Evolutionary conservation across 1,139 yeast genomes (phyloP), one percentile per base, ranked within the genome.

Genomic region (Saccharomyces hybrid): DNA sequence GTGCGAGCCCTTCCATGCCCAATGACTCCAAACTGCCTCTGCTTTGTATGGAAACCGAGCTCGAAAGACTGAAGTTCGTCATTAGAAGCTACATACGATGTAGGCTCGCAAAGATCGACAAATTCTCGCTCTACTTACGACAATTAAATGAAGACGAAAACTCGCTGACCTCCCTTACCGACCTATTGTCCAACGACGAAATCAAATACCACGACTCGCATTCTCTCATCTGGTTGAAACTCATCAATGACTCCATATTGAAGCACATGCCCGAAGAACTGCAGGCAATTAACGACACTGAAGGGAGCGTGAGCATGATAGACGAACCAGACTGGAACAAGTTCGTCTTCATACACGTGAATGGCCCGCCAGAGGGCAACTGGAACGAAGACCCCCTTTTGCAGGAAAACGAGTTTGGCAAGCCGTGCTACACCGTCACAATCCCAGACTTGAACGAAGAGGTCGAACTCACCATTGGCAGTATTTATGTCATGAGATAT

Each of bases 21-120:
- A 38, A 52, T 20, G 93, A 87, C 63, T 85, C 86, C 68, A 91
- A 91, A 68, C 73, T 93, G 54, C 86, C 86, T 57, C 74, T 91
- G 48, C 81, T 93, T 76, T 80, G 95, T 20, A 84, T 91, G 59
- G 99, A 93, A 67, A 86, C 96, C 3, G 99, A 93, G 63, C 78
- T 93, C 27, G 98, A 93, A 64, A 74, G 99, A 56, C 79, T 89
- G 50, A 89, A 86, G 63, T 93, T 85, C 67, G 72, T 93, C 48
- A 76, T 91, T 20, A 75, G 98, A 54, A 79, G 90, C 27, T 91
- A 89, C 67, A 75, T 91, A 41, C 78, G 99, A 56, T 79, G 93
- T 2, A 75, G 99, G 55, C 72, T 95, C 50, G 70, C 78, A 49
- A 88, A 87, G 65, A 78, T 91, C 48, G 97, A 90, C 72, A 77